Evolutionary conservation across 1,284 basidiomycete genomes (phyloP), one percentile per base, ranked within the genome.

Genomic region (Blastosporella zonata): DNA sequence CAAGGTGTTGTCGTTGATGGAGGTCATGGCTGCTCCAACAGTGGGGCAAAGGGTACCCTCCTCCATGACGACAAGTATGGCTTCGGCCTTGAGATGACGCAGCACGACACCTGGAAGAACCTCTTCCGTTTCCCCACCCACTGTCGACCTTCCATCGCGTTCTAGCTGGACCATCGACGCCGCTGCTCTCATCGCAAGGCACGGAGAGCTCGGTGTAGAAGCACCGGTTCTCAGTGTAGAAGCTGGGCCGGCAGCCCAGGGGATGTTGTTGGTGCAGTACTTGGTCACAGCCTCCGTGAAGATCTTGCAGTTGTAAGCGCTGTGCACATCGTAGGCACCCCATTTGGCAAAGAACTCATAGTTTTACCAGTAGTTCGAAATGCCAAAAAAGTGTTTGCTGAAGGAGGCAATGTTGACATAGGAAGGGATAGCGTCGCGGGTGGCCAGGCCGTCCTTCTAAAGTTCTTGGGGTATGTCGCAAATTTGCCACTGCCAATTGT

Each of bases 111-210:
- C 2, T 53, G 52, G 52, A 53, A 18, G 8, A 45, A 27, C 17
- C 29, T 53, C n/a, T 43, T 53, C 34, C 43, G 51, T 6, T 53
- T 53, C 40, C 47, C 47, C 3, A 53, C 47, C 6, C n/a, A 53
- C 52, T 0, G 20, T 12, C 13, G 43, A 46, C 18, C 28, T 53
- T 2, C 39, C 47, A 4, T 53, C 51, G 29, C 38, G 51, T 12
- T 53, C 51, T 20, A 49, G 44, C 43, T 53, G 52, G 52, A 53
- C 52, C 10, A 43, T 53, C 6, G 52, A 47, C 3, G 47, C 44
- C 2, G 44, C 44, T 40, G 27, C 43, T 29, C 15, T 53, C 41
- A 31, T 43, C 42, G 12, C 34, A 29, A 6, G 46, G 40, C 13
- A 50, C 12, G 7, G 27, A 49, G 6, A 49, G 33, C 47, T 49